Conservation (phyloP, 306 rosid species). For the Glycine soja region DNA sequence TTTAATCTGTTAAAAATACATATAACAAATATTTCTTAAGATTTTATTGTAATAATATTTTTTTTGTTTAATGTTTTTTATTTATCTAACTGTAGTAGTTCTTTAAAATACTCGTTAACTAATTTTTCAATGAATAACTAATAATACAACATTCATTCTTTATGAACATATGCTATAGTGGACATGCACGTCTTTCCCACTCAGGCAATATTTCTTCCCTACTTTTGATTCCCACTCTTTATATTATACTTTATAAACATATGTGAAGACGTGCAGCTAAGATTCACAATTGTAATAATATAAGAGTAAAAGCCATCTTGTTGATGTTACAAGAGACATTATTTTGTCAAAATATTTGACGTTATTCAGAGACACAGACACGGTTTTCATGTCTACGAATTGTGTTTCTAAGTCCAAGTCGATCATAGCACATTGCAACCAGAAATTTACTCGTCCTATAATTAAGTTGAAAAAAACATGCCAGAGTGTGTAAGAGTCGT, state of each 20-base stretch:
- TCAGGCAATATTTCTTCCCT: slow-evolving; percentile 10
- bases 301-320: neutral
- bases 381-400: slow-evolving; percentile 5
- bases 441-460: neutral
- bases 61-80: neutral
- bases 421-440: neutral
- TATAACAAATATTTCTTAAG: too few species aligned
- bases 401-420: neutral
- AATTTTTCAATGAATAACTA: neutral
- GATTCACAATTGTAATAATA: neutral
- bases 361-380: neutral
- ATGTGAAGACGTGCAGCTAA: neutral
- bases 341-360: slow-evolving; percentile 34
- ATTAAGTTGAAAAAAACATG: slow-evolving; percentile 11
- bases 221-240: slow-evolving; percentile 2
- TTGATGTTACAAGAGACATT: neutral
- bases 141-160: neutral
- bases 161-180: neutral
- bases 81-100: neutral
- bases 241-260: neutral
- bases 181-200: slow-evolving; percentile 13
- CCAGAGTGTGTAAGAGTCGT: slow-evolving; percentile 8
- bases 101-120: neutral
- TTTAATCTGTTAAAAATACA: too few species aligned
- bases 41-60: too few species aligned